Base-by-base conservation (phyloP, 805 yeast genomes). In the Phaffomyces opuntiae region DNA sequence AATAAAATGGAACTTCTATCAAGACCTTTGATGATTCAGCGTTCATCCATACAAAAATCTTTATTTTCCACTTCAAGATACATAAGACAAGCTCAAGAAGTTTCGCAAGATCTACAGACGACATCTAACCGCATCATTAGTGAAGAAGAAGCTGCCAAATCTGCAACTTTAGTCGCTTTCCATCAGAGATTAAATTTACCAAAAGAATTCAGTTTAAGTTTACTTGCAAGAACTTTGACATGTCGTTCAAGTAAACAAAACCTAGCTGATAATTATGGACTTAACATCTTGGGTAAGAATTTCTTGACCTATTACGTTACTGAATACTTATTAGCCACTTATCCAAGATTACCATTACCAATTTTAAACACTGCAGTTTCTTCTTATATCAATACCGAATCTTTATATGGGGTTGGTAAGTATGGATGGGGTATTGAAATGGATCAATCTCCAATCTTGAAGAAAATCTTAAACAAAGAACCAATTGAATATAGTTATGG, bases 281-380 rank as follows among this genome's bases (percentile, higher is more conserved):
- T 91, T 59, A 77, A 84, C 47, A 76, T 79, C n/a, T 81, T 91
- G 59, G 99, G 99, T 42, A 79, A 81, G 57, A 80, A 81, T 49
- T 67, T 93, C 41, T 68, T 93, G 49, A 77, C 82, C 12, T 87
- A 81, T 63, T 83, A 87, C 57, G 83, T 81, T 5, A 74, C 85
- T 19, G 95, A 88, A 63, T 69, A 84, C 54, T 69, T 91, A 48
- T 68, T 88, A 55, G 65, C 81, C 42, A 79, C 76, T 53, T 89
- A 89, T 63, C 99, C 99, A 44, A 78, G 99, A 62, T 73, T 93
- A 42, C 99, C 99, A 16, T 74, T 83, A 50, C 75, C 80, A 9
- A 83, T 90, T 26, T 75, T 88, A 46, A 78, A 81, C 55, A 79
- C 81, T 7, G 87, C 95, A 0, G 81, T 85, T 9, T 83, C 86